These are phyloP conservation scores for Hypoxylon trugodes DNA, from an alignment of 495 filamentous ascomycete species.

Conservation along the genomic window DNA sequence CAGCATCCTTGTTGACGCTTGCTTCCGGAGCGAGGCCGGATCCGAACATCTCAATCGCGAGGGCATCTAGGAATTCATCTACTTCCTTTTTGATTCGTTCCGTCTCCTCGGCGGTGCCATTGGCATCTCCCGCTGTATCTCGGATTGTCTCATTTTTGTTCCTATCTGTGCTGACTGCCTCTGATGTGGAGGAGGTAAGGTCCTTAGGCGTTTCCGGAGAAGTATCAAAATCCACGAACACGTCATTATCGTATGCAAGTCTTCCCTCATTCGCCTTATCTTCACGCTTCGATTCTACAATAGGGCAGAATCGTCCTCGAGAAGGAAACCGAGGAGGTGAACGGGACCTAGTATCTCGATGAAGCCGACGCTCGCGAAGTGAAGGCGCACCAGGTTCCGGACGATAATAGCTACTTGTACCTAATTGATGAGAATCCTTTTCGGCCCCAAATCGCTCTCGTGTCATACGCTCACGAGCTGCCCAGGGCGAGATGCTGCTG, in stretches of 20 bases:
- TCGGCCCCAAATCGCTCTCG: not conserved
- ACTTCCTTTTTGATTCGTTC: conserved; percentile 11
- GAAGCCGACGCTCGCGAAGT: not conserved
- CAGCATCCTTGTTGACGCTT: not conserved
- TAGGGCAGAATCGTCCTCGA: not conserved
- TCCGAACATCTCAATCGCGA: not conserved
- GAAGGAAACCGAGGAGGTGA: no score
- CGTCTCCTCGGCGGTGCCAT: not conserved
- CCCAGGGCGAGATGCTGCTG: conserved; percentile 8
- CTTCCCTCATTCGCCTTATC: conserved; percentile 24
- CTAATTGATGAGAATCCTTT: not conserved
- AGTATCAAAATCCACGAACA: not conserved
- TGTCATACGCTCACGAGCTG: conserved; percentile 14
- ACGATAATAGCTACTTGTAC: not conserved
- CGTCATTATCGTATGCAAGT: conserved; percentile 36
- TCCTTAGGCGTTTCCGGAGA: not conserved
- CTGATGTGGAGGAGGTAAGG: not conserved
- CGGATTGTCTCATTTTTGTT: not conserved
- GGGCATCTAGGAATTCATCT: conserved; percentile 8
- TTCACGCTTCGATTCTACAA: not conserved
- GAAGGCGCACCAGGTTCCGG: not conserved
- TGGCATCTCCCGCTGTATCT: not conserved
- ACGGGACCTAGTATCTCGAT: conserved; percentile 9
- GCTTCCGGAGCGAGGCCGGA: no score
- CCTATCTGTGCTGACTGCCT: not conserved